phyloP scores from a whole-genome alignment of 106 monocot species.

The Alisma plantagoaquatica region DNA sequence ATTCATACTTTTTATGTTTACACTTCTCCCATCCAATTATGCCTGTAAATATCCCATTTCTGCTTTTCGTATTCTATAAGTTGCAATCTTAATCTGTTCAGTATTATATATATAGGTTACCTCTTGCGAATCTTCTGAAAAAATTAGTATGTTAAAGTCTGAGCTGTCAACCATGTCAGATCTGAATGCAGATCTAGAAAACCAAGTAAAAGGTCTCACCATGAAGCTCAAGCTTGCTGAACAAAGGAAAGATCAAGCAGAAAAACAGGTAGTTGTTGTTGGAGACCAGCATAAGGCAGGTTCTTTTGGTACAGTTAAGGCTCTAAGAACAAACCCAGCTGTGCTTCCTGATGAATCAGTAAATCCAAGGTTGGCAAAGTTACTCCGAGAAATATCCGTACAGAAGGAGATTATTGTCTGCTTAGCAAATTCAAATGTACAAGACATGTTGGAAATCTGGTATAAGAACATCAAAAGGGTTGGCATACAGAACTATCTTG shows the following conservation, averaged over 20 bases:
- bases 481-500: conserved; percentile 58
- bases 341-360: conserved; percentile 59
- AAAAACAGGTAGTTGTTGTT: conserved; percentile 30
- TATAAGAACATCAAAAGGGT: conserved; percentile 62
- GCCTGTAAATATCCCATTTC: too few relatives aligned
- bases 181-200: conserved; percentile 55
- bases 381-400: conserved; percentile 50
- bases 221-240: conserved; percentile 43
- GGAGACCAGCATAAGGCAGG: conserved; percentile 45
- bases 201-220: conserved; percentile 47
- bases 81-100: too few relatives aligned
- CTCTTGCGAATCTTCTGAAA: conserved; percentile 45
- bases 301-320: conserved; percentile 62
- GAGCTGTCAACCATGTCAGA: conserved; percentile 35
- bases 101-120: too few relatives aligned
- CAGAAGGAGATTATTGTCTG: conserved; percentile 63
- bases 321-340: conserved; percentile 51
- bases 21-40: too few relatives aligned
- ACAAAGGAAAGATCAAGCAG: conserved; percentile 48
- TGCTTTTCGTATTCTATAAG: too few relatives aligned
- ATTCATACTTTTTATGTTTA: too few relatives aligned
- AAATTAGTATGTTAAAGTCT: conserved; percentile 37
- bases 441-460: conserved; percentile 65
- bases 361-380: conserved; percentile 53
- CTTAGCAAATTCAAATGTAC: conserved; percentile 73